Base-by-base conservation (phyloP, 345 rosid genomes). In the Citrus hindsii region DNA sequence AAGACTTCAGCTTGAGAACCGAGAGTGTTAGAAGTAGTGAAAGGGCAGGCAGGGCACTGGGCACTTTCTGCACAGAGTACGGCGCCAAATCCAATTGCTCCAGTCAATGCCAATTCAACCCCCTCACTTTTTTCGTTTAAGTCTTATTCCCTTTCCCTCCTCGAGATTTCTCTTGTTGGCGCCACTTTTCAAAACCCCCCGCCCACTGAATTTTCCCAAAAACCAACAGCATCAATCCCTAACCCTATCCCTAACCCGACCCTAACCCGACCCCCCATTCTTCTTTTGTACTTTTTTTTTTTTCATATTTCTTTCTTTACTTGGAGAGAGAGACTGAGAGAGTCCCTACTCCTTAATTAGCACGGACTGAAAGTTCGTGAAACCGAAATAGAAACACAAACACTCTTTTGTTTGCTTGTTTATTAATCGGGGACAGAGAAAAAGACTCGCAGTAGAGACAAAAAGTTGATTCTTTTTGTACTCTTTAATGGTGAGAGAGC, bases 141-240 rank as follows among this genome's bases (percentile, higher is more conserved):
- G 4, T 35, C 4, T 46, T 0, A 46, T 46, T 3, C 51, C 51
- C 51, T 46, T 13, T 13, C 51, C 51, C 51, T 46, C 51, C 51
- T 46, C 51, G 14, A 46, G 3, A 13, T 46, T 28, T 18, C 35
- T 16, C 0, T 63, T 63, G 25, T 69, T 69, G n/a, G 73, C 73
- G 73, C 73, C 73, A 69, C 58, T 69, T 40, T 25, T 42, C 72
- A 42, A 69, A 69, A 42, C 18, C 58, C 73, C 58, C 5, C 72
- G 51, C 51, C 72, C 72, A 25, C 22, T 27, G 60, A 46, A 3
- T 69, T 48, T 68, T 48, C 58, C 60, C 35, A 0, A 18, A 46
- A 69, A 48, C 73, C 38, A 27, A 69, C 56, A 37, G 51, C 51
- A 13, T 46, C 51, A 3, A 46, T 1, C 59, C 73, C 22, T 42